Evolutionary conservation across 2,329 filamentous ascomycete species (phyloP).

Genomic region (Calonectria honghensis): DNA sequence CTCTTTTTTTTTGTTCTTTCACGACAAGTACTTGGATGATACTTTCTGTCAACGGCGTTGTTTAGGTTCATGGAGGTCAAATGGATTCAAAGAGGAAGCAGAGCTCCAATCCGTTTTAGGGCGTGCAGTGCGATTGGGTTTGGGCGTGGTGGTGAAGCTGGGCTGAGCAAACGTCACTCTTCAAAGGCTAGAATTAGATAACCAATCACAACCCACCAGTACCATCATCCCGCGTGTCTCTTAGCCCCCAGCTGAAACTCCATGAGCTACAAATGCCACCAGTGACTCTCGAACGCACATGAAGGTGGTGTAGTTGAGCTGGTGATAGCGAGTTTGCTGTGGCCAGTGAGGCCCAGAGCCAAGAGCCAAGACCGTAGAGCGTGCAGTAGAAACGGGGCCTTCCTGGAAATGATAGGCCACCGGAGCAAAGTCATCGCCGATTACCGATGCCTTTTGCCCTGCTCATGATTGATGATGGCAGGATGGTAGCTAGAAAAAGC

Average conservation of each 20-base stretch:
- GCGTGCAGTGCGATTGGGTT: conserved; percentile 33
- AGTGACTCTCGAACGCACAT: conserved; percentile 24
- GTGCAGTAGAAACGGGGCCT: not conserved
- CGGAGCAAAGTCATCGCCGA: conserved; percentile 10
- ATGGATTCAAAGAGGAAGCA: conserved; percentile 17
- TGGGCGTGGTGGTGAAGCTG: conserved; percentile 6
- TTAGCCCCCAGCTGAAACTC: conserved; percentile 28
- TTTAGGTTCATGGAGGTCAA: conserved; percentile 22
- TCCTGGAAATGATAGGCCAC: not conserved
- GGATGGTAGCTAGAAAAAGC: not conserved
- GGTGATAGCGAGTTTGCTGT: not conserved
- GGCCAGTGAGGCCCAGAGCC: not conserved
- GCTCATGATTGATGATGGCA: not conserved
- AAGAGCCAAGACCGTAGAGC: not conserved
- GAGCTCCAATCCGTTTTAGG: conserved; percentile 23
- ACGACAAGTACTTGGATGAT: conserved; percentile 22
- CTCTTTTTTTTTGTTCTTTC: not conserved
- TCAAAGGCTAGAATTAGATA: conserved; percentile 34
- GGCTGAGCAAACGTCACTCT: conserved; percentile 31
- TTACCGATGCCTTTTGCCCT: not conserved
- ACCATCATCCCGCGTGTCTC: conserved; percentile 31
- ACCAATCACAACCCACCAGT: conserved; percentile 36
- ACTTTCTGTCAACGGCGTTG: conserved; percentile 24
- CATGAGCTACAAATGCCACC: not conserved
- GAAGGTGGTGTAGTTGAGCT: not conserved